Evolutionary conservation across 2,329 filamentous ascomycete species (phyloP).

Genomic region (Fusarium sarcochroum): DNA sequence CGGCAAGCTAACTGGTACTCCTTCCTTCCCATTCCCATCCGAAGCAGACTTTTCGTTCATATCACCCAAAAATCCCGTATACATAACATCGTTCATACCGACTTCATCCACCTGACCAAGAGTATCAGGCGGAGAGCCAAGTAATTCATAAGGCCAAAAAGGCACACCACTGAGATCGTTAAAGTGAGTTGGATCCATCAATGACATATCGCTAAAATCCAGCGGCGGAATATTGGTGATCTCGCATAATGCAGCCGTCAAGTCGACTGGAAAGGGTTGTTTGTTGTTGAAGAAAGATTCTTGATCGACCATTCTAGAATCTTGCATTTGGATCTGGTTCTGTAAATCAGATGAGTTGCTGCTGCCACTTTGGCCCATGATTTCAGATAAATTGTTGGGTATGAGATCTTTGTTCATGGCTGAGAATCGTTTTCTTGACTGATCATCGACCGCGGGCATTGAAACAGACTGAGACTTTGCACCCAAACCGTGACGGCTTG

Average conservation of each 20-base stretch:
- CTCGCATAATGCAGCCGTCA: slow-evolving; percentile 15
- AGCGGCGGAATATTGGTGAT: slow-evolving; percentile 25
- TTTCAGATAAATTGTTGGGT: neutral
- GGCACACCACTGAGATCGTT: neutral
- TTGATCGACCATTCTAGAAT: neutral
- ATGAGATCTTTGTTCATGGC: slow-evolving; percentile 16
- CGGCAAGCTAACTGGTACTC: rapidly evolving
- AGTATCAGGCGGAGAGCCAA: neutral
- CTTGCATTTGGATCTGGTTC: neutral
- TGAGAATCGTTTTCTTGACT: slow-evolving; percentile 8
- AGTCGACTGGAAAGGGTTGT: neutral
- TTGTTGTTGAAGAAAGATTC: slow-evolving; percentile 19
- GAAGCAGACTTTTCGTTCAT: neutral
- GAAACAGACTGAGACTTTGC: neutral
- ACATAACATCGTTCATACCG: neutral
- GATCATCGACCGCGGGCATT: neutral
- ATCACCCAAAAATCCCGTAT: neutral
- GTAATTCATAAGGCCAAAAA: slow-evolving; percentile 17
- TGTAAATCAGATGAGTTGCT: rapidly evolving
- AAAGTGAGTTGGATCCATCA: slow-evolving; percentile 12
- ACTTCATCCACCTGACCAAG: neutral
- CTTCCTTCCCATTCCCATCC: rapidly evolving
- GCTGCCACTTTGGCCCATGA: neutral
- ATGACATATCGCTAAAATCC: slow-evolving; percentile 14
- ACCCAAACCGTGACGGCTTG: rapidly evolving